phyloP scores from a whole-genome alignment of 2,329 filamentous ascomycete genomes.

The Pseudogymnoascus sp. region DNA sequence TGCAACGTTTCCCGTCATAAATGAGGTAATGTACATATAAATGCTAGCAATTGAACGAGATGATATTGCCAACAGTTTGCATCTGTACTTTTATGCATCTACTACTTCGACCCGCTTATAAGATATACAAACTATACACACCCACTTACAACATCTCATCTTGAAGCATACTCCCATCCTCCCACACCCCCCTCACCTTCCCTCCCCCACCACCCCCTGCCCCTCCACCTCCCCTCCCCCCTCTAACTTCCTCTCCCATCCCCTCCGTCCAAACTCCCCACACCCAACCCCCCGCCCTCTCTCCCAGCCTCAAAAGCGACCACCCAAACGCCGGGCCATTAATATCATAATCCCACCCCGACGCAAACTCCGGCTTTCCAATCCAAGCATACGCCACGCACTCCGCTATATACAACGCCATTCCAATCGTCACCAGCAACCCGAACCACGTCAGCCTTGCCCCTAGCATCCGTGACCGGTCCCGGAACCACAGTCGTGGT shows the following conservation, averaged over 20 bases:
- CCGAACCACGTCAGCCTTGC: slow-evolving; percentile 22
- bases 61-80: too few relatives aligned
- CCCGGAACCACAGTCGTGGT: slow-evolving; percentile 15
- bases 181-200: background rate
- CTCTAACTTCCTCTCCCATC: background rate
- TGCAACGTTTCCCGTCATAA: too few relatives aligned
- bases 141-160: background rate
- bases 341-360: background rate
- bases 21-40: too few relatives aligned
- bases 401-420: background rate
- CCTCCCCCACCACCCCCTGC: background rate
- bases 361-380: background rate
- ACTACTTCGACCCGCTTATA: slow-evolving; percentile 30
- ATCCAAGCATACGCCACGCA: background rate
- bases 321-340: background rate
- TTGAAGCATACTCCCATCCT: slow-evolving; percentile 6
- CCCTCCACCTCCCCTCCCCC: background rate
- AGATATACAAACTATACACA: background rate
- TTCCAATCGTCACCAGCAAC: slow-evolving; percentile 12
- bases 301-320: background rate
- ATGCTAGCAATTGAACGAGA: too few relatives aligned
- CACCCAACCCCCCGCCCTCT: background rate
- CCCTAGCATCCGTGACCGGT: slow-evolving; percentile 14
- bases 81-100: too few relatives aligned
- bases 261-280: background rate